These are phyloP conservation scores for Skeletonema costatum DNA, from an alignment of 108 stramenopile species.

Conservation along the genomic window DNA sequence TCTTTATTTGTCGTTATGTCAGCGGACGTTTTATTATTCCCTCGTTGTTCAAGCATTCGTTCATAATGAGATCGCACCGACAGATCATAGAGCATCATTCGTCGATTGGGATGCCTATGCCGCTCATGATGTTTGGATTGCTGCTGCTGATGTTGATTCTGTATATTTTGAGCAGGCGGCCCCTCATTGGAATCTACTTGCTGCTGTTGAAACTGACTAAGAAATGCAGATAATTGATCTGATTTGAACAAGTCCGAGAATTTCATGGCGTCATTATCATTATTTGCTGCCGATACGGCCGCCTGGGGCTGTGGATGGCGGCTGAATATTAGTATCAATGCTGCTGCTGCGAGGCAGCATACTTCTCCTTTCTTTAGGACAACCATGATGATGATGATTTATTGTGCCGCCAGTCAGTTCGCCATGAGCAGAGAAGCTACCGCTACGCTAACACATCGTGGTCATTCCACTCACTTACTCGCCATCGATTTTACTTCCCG, in stretches of 20 bases:
- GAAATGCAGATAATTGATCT: constrained; percentile 4
- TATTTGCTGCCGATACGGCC: background rate
- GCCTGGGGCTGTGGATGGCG: background rate
- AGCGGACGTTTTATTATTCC: constrained; percentile 4
- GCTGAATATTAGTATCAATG: background rate
- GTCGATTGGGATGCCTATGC: constrained; percentile 11
- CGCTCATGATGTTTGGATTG: background rate
- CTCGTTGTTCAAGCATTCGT: constrained; percentile 2
- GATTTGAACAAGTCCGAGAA: background rate
- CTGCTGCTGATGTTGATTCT: background rate
- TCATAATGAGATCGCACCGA: constrained; percentile 39
- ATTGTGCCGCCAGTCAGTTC: background rate
- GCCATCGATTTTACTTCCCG: too few relatives aligned
- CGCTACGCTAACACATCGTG: too few relatives aligned
- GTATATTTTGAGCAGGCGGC: background rate
- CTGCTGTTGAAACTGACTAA: constrained; percentile 7
- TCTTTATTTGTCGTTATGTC: background rate
- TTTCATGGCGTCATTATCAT: background rate
- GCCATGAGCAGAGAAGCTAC: too few relatives aligned
- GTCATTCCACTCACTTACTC: too few relatives aligned
- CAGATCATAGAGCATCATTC: constrained; percentile 37
- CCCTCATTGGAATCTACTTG: background rate
- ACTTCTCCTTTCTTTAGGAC: background rate
- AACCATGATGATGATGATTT: background rate
- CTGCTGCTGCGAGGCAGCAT: background rate